Percentiles rank a stretch among this genome's conserved stretches.
These are phyloP conservation scores for Iberis pinnata DNA, from an alignment of 345 rosid genomes.

Conservation along the genomic window DNA sequence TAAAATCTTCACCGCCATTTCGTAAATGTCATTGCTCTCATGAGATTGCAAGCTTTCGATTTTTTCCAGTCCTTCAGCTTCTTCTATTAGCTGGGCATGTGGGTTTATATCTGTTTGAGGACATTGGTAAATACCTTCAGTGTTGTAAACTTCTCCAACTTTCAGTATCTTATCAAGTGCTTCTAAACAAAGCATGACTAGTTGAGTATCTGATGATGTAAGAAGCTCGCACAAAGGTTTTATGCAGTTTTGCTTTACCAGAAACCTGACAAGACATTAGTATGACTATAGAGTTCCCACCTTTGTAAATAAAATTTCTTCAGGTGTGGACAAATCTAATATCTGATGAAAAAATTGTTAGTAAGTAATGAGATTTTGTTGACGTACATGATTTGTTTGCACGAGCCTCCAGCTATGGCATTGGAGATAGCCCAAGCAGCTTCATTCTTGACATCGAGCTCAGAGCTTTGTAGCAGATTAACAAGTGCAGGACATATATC, in stretches of 20 bases:
- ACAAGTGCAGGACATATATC: constrained; percentile 39
- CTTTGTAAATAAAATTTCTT: too few species aligned
- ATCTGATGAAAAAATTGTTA: background rate
- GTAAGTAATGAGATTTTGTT: background rate
- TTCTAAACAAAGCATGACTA: constrained; percentile 44
- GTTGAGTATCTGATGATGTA: constrained; percentile 43
- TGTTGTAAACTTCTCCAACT: constrained; percentile 48
- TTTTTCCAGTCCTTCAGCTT: constrained; percentile 51
- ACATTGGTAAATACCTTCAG: constrained; percentile 32
- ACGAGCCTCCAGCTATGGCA: constrained; percentile 46
- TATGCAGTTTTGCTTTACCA: constrained; percentile 49
- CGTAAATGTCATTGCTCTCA: constrained; percentile 34
- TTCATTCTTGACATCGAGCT: constrained; percentile 41
- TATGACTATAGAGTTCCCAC: too few species aligned
- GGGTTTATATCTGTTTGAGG: constrained; percentile 32
- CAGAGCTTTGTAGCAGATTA: constrained; percentile 46
- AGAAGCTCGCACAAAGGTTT: constrained; percentile 49
- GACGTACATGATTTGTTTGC: constrained; percentile 46
- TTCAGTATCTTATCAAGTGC: constrained; percentile 51
- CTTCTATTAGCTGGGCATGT: constrained; percentile 48
- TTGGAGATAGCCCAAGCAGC: constrained; percentile 39
- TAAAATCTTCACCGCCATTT: constrained; percentile 37
- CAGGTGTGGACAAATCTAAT: too few species aligned
- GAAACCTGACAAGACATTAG: constrained; percentile 24
- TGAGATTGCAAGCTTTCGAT: constrained; percentile 50